These are phyloP conservation scores for Penicillium expansum DNA, from an alignment of 2,329 filamentous ascomycete genomes.

Conservation along the genomic window DNA sequence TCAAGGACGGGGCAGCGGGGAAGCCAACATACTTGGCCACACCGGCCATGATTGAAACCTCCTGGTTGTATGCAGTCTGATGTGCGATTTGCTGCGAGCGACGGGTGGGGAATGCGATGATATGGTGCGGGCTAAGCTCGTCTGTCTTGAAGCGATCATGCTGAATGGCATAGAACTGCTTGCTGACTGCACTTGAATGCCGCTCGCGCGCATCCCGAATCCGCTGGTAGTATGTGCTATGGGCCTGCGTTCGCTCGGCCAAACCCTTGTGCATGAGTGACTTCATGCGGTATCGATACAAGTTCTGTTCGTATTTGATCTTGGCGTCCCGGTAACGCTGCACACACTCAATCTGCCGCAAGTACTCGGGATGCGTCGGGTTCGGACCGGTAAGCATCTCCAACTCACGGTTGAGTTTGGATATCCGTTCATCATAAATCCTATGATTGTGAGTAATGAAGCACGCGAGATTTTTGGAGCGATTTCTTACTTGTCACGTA, in stretches of 20 bases:
- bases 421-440: constrained; percentile 83
- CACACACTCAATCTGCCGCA: constrained; percentile 85
- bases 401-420: constrained; percentile 70
- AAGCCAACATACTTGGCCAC: constrained; percentile 95
- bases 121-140: constrained; percentile 76
- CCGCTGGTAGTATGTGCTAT: constrained; percentile 86
- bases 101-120: constrained; percentile 74
- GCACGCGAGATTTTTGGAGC: not conserved
- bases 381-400: constrained; percentile 57
- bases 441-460: constrained; percentile 47
- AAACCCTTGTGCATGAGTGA: constrained; percentile 72
- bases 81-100: constrained; percentile 76
- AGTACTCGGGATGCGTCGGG: constrained; percentile 80
- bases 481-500: constrained; percentile 61
- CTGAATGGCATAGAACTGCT: constrained; percentile 91
- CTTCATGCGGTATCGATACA: constrained; percentile 70
- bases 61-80: constrained; percentile 88
- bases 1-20: constrained; percentile 85
- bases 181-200: constrained; percentile 74
- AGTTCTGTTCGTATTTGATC: constrained; percentile 69
- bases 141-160: constrained; percentile 77
- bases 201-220: constrained; percentile 79
- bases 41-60: constrained; percentile 86
- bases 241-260: constrained; percentile 78
- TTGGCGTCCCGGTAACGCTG: constrained; percentile 79